Evolutionary conservation across 2,329 filamentous ascomycete species (phyloP).

Genomic region (Leptodontidium sp.): DNA sequence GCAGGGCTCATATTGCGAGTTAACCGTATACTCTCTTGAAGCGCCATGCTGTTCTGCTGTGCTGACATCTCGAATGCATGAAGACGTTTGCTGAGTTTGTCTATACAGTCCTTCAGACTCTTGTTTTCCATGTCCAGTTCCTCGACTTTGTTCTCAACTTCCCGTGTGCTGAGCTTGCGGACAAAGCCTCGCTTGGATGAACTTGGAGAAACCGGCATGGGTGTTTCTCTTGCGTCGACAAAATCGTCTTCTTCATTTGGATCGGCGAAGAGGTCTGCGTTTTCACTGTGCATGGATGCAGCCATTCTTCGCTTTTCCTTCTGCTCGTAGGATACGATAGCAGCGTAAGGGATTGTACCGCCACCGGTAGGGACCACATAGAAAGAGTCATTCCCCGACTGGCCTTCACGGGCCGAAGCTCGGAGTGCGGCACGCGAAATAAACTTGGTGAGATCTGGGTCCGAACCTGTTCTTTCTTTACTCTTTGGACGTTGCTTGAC

Average conservation of each 20-base stretch:
- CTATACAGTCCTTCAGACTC: slow-evolving; percentile 82
- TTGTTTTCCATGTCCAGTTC: slow-evolving; percentile 90
- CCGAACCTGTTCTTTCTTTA: slow-evolving; percentile 50
- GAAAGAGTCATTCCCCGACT: slow-evolving; percentile 77
- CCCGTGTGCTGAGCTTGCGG: slow-evolving; percentile 52
- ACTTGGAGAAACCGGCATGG: slow-evolving; percentile 53
- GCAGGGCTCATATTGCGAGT: slow-evolving; percentile 64
- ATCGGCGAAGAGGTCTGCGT: slow-evolving; percentile 50
- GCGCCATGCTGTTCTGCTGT: slow-evolving; percentile 83
- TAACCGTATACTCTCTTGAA: slow-evolving; percentile 82
- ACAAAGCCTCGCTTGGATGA: slow-evolving; percentile 49
- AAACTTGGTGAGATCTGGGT: slow-evolving; percentile 82
- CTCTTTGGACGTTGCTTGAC: slow-evolving; percentile 43
- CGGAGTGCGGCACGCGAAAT: slow-evolving; percentile 87
- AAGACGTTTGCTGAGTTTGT: slow-evolving; percentile 86
- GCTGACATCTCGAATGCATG: slow-evolving; percentile 93
- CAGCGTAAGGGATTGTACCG: slow-evolving; percentile 91
- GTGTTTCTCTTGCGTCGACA: slow-evolving; percentile 82
- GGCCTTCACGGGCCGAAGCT: slow-evolving; percentile 75
- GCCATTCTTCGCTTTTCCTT: slow-evolving; percentile 70
- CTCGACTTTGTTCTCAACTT: slow-evolving; percentile 76
- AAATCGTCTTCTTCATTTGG: slow-evolving; percentile 83
- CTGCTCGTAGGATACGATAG: slow-evolving; percentile 77
- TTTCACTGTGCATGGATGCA: slow-evolving; percentile 55
- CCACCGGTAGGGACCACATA: slow-evolving; percentile 94